Base-by-base conservation (phyloP, 257 asterid genomes). In the Solanum infundibuliforme region DNA sequence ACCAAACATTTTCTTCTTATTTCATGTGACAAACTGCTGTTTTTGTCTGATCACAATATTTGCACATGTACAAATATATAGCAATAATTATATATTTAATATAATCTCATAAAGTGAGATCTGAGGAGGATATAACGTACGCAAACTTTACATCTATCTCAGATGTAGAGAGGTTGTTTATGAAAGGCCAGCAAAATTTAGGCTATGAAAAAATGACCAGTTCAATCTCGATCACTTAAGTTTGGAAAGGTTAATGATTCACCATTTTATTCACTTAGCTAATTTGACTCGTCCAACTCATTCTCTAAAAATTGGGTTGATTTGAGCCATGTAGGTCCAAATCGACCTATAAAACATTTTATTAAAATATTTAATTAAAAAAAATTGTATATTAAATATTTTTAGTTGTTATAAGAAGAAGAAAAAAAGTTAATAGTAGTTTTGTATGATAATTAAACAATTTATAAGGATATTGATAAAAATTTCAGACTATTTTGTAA, bases 21-120 rank as follows among this genome's bases (percentile, higher is more conserved):
- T 68, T 90, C 92, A 88, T 90, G 92, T 90, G 92, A 84, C 73
- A 48, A 77, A 48, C 89, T 88, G 91, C 90, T 85, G 87, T 16
- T 46, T 79, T 58, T 89, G 91, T 88, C 90, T 76, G 75, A 68
- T 68, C 88, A 35, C 21, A n/a, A 69, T 81, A 77, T 71, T 39
- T 69, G 73, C 60, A 83, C 86, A 71, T 79, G 83, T 65, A 85
- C 60, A 39, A 85, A 82, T 29, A 79, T 8, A 27, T 79, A 58
- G 11, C 12, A 20, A 58, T 58, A 55, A 58, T 58, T 20, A 58
- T 58, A 58, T 58, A 58, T 55, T 55, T 8, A 55, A 55, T 20
- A 21, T 55, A 55, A 55, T 55, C 10, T 20, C 66, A 7, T 25
- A 21, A 20, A 20, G 0, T 58, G 5, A 20, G 25, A 58, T 58